Percentiles rank a stretch among this genome's conserved stretches.
These are phyloP conservation scores for Termitomyces sp. DNA, from an alignment of 768 basidiomycete species.

Conservation along the genomic window DNA sequence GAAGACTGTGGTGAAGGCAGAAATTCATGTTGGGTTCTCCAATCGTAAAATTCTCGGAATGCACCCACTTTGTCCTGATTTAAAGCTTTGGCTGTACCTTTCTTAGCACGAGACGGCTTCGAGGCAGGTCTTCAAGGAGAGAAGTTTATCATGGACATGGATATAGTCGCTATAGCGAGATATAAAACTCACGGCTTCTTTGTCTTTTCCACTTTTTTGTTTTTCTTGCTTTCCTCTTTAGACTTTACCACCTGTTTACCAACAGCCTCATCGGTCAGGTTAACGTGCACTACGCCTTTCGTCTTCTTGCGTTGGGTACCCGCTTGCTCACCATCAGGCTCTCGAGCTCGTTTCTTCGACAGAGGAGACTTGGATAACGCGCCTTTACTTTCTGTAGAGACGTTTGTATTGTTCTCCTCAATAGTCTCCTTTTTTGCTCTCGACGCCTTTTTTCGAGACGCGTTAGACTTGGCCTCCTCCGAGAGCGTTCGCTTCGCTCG, in stretches of 20 bases:
- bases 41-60: neutral
- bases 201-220: neutral
- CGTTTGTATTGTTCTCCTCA: neutral
- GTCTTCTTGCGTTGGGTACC: conserved; percentile 3
- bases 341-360: conserved; percentile 7
- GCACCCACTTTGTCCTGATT: neutral
- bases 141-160: neutral
- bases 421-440: neutral
- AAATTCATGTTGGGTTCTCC: neutral
- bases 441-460: neutral
- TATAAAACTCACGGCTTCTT: conserved; percentile 4
- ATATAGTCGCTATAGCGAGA: neutral
- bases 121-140: neutral
- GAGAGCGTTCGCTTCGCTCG: neutral
- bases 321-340: neutral
- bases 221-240: neutral
- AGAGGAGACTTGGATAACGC: neutral
- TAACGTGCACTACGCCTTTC: neutral
- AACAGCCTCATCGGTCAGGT: neutral
- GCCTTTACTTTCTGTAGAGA: neutral
- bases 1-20: neutral
- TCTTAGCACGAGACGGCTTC: neutral
- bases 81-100: neutral
- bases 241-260: neutral
- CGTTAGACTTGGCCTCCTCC: neutral